These are phyloP conservation scores for Fusarium dlaminii DNA, from an alignment of 2,329 filamentous ascomycete genomes.

Conservation along the genomic window DNA sequence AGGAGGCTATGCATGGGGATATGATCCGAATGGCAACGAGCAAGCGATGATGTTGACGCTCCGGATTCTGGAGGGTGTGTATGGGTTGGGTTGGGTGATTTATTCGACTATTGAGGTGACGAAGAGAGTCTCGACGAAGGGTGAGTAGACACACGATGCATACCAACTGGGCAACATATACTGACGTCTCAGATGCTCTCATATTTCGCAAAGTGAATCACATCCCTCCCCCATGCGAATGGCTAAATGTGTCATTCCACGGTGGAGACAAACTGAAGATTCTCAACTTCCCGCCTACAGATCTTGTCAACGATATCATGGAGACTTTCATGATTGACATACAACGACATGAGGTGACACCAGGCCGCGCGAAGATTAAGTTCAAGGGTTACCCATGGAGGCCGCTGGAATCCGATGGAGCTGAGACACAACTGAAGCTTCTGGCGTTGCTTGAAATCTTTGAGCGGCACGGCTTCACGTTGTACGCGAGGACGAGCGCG, in stretches of 20 bases:
- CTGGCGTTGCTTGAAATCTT: constrained; percentile 3
- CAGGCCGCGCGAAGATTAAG: constrained; percentile 16
- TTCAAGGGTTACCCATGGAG: constrained; percentile 11
- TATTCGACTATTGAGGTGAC: constrained; percentile 19
- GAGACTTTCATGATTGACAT: constrained; percentile 1
- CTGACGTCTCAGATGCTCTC: not conserved
- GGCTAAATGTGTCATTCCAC: constrained; percentile 24
- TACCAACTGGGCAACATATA: fast-evolving
- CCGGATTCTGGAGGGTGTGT: not conserved
- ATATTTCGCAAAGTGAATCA: constrained; percentile 3
- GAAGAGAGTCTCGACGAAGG: not conserved
- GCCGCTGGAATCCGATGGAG: not conserved
- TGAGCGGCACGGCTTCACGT: constrained; percentile 5
- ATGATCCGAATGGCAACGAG: constrained; percentile 2
- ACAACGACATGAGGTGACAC: not conserved
- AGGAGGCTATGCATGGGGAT: constrained; percentile 1
- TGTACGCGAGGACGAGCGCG: not conserved
- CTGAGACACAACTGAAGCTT: constrained; percentile 7
- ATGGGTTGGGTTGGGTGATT: constrained; percentile 5
- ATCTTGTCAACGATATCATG: not conserved
- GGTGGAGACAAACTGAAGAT: constrained; percentile 24
- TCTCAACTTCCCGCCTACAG: constrained; percentile 1
- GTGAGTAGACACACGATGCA: not conserved
- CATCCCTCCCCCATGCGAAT: not conserved
- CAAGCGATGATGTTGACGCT: constrained; percentile 13